Base-by-base conservation (phyloP, 495 filamentous ascomycete species). In the Clavariopsis aquatica region DNA sequence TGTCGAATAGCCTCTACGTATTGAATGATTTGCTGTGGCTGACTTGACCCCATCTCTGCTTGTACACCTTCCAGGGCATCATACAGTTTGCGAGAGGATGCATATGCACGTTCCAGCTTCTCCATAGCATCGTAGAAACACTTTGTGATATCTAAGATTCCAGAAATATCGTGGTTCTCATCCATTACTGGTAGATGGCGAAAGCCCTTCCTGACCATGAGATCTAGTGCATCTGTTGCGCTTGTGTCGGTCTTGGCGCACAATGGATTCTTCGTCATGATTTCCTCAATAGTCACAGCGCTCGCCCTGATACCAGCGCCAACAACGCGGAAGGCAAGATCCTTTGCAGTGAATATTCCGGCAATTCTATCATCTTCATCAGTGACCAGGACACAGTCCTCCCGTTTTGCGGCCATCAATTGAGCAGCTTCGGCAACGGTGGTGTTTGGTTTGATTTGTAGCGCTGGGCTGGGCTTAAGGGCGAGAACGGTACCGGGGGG, bases 121-220 rank as follows among this genome's bases (percentile, higher is more conserved):
- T 98, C 94, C 94, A 98, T 98, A 45, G 94, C 94, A 79, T 98
- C 94, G 75, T 98, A 98, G 78, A 98, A 98, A 79, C 94, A 98
- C 78, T 98, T 98, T 27, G 94, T 98, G 72, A 98, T 98, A 80
- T 98, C 94, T 49, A 98, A 82, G 65, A 98, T 92, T 78, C 94
- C 94, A 19, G 93, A 96, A 60, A 98, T 98, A 73, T 98, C 92
- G 74, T 98, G 93, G 77, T 98, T 96, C 81, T 98, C 94, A 75
- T 98, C 94, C 94, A 98, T 98, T 47, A 98, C 94, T 1, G 94
- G 94, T 65, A 98, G 77, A 84, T 98, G 94, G 70, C 94, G 84
- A 80, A 98, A 98, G 15, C 94, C 94, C 77, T 98, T 98, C 60
- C 92, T 82, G 52, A 98, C 94, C 94, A 98, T 98, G 52, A 98